Conservation (phyloP, 176 grass and related monocot species). For the Musa itinerans region DNA sequence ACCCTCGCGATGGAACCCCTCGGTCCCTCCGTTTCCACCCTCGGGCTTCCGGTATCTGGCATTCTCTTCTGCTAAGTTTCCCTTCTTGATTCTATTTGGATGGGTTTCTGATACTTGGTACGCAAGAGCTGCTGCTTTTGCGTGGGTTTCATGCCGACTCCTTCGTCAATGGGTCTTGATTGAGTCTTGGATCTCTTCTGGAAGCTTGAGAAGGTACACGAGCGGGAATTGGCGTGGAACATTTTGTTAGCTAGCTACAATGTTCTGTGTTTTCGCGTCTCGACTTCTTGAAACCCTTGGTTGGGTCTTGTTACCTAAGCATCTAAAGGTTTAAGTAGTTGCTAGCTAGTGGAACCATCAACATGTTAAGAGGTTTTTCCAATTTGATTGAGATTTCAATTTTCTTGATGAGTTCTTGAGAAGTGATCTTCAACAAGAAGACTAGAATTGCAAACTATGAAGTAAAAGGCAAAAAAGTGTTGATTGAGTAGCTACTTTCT, state of each 20-base stretch:
- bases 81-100: not conserved
- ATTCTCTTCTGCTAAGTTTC: not conserved
- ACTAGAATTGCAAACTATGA: not conserved
- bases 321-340: too few species aligned
- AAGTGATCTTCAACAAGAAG: too few species aligned
- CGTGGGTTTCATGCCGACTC: not conserved
- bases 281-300: too few species aligned
- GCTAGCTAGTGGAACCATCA: too few species aligned
- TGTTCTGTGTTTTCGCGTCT: too few species aligned
- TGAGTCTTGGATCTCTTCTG: not conserved
- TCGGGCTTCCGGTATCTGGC: not conserved
- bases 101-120: not conserved
- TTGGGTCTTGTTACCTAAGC: too few species aligned
- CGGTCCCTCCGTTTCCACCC: not conserved
- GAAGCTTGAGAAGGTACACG: too few species aligned
- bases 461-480: not conserved
- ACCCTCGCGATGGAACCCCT: not conserved
- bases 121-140: too few species aligned
- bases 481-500: not conserved
- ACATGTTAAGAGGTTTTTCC: not conserved
- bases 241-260: too few species aligned
- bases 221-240: too few species aligned
- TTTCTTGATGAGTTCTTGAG: too few species aligned
- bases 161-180: not conserved
- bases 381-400: too few species aligned